Base-by-base conservation (phyloP, 2,329 filamentous ascomycete genomes). In the Penicillium polonicum region DNA sequence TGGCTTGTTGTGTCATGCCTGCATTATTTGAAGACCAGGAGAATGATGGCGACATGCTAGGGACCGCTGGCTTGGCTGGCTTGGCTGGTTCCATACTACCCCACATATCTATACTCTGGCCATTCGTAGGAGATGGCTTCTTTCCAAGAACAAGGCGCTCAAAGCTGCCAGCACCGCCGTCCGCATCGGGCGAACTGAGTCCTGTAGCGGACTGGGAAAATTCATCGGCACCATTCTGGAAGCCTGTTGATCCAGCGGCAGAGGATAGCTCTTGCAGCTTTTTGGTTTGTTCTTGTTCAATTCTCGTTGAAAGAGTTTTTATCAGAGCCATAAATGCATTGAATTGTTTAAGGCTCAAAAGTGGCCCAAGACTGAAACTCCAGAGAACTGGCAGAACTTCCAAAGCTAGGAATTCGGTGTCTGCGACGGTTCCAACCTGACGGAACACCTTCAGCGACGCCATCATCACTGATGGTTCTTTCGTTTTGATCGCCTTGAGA, bases 391-490 rank as follows among this genome's bases (percentile, higher is more conserved):
- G 94, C 12, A 99, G 79, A 17, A 96, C 86, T 55, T 97, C 93
- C 78, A 94, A 87, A 13, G 94, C 94, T 23, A 97, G 85, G 70
- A 96, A 97, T 44, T 97, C 94, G 2, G 88, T 85, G 70, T 97
- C 94, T 5, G 89, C 92, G 21, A 88, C 82, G 49, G 85, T 84
- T 9, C 92, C 92, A 29, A 99, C 88, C 48, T 96, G 89, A 49
- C 85, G 85, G 63, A 97, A 86, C 1, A 97, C 91, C 55, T 88
- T 88, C 35, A 97, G 80, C 0, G 92, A 89, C 6, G 93, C 92
- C 81, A 97, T 89, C 90, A 97, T 97, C 10, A 99, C 94, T 8
- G 92, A 92, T 0, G 94, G 94, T 73, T 99, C 94, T 72, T 96
- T 97, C 0, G 94, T 99, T 76, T 96, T 97, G 78, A 99, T 97